phyloP scores from a whole-genome alignment of 2,329 filamentous ascomycete genomes.

The Curvularia sp. region DNA sequence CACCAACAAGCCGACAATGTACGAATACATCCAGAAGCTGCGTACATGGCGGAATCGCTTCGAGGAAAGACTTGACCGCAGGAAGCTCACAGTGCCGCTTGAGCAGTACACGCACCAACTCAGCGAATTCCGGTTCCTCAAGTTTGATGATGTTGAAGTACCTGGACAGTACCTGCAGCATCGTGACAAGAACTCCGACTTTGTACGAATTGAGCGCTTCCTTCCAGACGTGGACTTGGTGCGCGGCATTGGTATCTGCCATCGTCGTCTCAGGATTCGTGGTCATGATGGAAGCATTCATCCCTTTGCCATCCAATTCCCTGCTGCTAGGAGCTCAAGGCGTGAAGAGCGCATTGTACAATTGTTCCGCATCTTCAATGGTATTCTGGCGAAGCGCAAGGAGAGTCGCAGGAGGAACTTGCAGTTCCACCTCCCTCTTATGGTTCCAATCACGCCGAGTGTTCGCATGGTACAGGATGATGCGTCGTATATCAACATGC shows the following conservation, averaged over 20 bases:
- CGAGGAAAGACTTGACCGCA: constrained; percentile 93
- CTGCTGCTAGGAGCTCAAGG: constrained; percentile 87
- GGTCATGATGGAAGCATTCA: constrained; percentile 98
- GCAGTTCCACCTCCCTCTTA: constrained; percentile 93
- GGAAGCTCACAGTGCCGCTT: constrained; percentile 74
- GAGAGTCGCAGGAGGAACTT: constrained; percentile 92
- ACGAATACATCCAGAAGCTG: constrained; percentile 96
- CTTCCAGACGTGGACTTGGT: constrained; percentile 93
- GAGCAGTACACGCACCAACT: constrained; percentile 89
- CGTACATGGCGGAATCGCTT: constrained; percentile 97
- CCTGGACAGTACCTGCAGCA: constrained; percentile 96
- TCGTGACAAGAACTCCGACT: constrained; percentile 99
- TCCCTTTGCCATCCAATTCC: constrained; percentile 94
- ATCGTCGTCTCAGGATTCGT: constrained; percentile 91
- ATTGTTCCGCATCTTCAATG: constrained; percentile 97
- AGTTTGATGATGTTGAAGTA: constrained; percentile 98
- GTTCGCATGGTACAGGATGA: constrained; percentile 97
- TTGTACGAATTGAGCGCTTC: constrained; percentile 96
- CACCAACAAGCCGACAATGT: constrained; percentile 92
- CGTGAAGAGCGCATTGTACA: constrained; percentile 95
- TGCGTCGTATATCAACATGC: constrained; percentile 89
- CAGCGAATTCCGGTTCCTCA: constrained; percentile 95
- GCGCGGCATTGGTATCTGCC: constrained; percentile 86
- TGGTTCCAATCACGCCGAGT: constrained; percentile 93
- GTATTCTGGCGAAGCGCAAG: constrained; percentile 88